A percentile compares a stretch with the other conserved stretches of the same genome.
phyloP scores from a whole-genome alignment of 345 rosid genomes.

The Sonneratia caseolaris region DNA sequence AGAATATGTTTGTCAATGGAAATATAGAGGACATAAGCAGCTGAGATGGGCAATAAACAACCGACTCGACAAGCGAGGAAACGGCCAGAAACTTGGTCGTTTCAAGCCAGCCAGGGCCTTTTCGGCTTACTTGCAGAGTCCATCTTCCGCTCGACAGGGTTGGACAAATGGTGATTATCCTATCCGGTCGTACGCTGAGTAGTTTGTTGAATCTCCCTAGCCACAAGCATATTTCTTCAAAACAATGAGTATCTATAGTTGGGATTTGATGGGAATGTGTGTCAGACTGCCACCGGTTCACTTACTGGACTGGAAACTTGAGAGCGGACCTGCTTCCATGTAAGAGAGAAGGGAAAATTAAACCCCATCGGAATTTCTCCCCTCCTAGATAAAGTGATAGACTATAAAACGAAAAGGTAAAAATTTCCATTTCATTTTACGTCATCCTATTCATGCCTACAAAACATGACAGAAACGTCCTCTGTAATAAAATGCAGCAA shows the following conservation, averaged over 20 bases:
- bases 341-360: background rate
- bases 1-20: background rate
- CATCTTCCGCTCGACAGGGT: background rate
- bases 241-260: constrained; percentile 20
- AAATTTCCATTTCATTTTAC: background rate
- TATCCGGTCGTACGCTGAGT: constrained; percentile 4
- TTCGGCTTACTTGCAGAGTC: background rate
- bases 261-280: constrained; percentile 13
- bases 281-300: constrained; percentile 52
- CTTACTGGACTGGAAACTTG: constrained; percentile 37
- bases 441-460: background rate
- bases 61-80: constrained; percentile 1
- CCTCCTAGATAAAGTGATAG: too few relatives aligned
- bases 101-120: background rate
- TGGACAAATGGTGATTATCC: constrained; percentile 7
- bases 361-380: too few relatives aligned
- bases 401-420: too few relatives aligned
- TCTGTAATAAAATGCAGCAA: background rate
- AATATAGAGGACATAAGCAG: constrained; percentile 1
- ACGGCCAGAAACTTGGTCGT: background rate
- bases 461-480: background rate
- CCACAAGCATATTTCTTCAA: too few relatives aligned
- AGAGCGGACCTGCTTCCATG: constrained; percentile 35
- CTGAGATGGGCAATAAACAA: constrained; percentile 6
- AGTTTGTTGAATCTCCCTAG: constrained; percentile 15